Conservation (phyloP, 129 eudicot species). For the Ambrosia artemisiifolia region DNA sequence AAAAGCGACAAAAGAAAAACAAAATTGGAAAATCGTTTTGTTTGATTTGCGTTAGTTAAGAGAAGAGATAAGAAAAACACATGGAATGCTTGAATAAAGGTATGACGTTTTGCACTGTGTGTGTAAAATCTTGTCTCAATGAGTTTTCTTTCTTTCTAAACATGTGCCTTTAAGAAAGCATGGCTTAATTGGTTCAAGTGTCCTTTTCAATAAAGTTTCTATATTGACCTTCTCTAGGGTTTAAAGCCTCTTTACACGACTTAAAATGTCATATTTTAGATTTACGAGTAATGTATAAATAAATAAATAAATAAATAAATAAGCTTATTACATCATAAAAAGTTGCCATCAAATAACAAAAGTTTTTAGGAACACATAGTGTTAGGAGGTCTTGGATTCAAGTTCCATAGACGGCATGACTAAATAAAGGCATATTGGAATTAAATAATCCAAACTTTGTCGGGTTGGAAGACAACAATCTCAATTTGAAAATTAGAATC, state of each 20-base stretch:
- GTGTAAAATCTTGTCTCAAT: slow-evolving; percentile 25
- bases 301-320: neutral
- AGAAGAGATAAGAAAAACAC: slow-evolving; percentile 21
- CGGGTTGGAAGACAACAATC: too few species aligned
- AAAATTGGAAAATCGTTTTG: neutral
- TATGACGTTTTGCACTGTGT: slow-evolving; percentile 21
- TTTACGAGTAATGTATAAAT: neutral
- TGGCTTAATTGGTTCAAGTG: slow-evolving; percentile 20
- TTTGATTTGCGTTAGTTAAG: slow-evolving; percentile 14
- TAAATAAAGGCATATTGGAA: too few species aligned
- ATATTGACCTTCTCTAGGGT: slow-evolving; percentile 14
- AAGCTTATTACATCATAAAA: neutral
- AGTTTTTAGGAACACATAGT: too few species aligned
- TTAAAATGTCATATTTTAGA: neutral
- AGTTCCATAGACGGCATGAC: too few species aligned
- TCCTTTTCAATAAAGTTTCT: slow-evolving; percentile 20
- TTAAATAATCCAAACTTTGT: too few species aligned
- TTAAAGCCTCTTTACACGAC: neutral
- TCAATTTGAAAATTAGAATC: too few species aligned
- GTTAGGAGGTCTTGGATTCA: too few species aligned
- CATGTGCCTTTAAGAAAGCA: slow-evolving; percentile 28
- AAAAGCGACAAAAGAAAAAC: neutral
- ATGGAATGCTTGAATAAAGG: slow-evolving; percentile 34
- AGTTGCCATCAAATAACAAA: neutral
- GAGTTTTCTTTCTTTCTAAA: slow-evolving; percentile 21